Base-by-base conservation (phyloP, 108 stramenopile species). In the Skeletonema marinoi region DNA sequence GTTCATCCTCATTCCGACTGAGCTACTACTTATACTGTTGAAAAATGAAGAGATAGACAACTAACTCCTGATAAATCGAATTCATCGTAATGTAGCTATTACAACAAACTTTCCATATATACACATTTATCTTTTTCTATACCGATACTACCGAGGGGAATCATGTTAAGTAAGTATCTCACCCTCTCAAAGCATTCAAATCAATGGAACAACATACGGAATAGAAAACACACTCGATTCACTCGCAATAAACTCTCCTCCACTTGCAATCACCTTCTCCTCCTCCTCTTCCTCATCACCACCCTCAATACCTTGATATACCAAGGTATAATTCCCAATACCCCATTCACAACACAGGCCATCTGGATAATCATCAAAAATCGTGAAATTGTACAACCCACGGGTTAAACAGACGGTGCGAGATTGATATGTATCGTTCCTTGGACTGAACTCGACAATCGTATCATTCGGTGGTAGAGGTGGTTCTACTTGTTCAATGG, bases 301-400 rank as follows among this genome's bases (percentile, higher is more conserved):
- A 11, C 16, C 12, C 11, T 42, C 41, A 13, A 13, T 46, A 46
- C 44, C 44, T n/a, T 46, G 44, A 46, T 46, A 46, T 0, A 46
- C 16, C 44, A 46, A 46, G 14, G 60, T 61, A n/a, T 61, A 61
- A 33, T 33, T 61, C 60, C 60, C 60, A 14, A 35, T 1, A 16
- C 60, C 60, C 60, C 60, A 61, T 6, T 61, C 4, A 33, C 60
- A 61, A 16, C 60, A 61, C 60, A 61, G 16, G 3, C 60, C 60
- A 33, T 61, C 60, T 10, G 14, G 13, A 61, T 61, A 61, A 31
- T 35, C 60, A 33, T 61, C 60, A 1, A 14, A 21, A 6, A 61
- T 61, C 4, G 60, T 61, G 16, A 61, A 61, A 14, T 35, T 33
- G 60, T 61, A 61, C 44, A 46, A 46, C 11, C 44, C 44, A 17